phyloP scores from a whole-genome alignment of 805 yeast species.

The Cyberlindnera mrakii region DNA sequence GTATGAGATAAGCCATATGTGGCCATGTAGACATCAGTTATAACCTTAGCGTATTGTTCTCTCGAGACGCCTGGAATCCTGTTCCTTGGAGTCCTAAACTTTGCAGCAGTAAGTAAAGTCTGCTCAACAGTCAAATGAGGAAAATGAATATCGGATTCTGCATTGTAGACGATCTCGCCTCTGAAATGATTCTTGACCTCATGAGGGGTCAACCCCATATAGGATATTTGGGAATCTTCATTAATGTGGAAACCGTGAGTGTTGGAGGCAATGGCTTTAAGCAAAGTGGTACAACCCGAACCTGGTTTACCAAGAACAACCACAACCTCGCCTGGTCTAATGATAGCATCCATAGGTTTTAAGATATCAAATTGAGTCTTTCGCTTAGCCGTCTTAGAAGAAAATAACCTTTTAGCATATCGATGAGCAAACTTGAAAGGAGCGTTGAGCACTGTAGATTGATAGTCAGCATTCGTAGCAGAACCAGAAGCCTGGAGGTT shows the following conservation, averaged over 20 bases:
- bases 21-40: conserved; percentile 49
- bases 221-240: conserved; percentile 37
- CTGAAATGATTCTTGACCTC: conserved; percentile 42
- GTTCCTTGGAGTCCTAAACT: conserved; percentile 49
- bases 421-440: conserved; percentile 22
- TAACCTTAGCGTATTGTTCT: conserved; percentile 40
- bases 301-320: conserved; percentile 81
- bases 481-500: conserved; percentile 57
- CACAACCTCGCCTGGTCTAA: conserved; percentile 60
- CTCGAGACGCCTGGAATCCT: conserved; percentile 48
- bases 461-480: conserved; percentile 59
- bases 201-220: conserved; percentile 40
- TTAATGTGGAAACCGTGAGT: conserved; percentile 51
- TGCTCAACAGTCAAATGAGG: conserved; percentile 59
- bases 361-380: conserved; percentile 37
- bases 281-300: conserved; percentile 59
- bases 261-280: conserved; percentile 48
- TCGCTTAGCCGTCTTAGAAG: conserved; percentile 18
- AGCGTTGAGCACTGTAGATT: conserved; percentile 50
- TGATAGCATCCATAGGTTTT: conserved; percentile 51
- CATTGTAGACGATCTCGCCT: conserved; percentile 61
- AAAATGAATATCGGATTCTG: conserved; percentile 59
- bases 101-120: conserved; percentile 50
- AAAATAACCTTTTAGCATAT: conserved; percentile 11
- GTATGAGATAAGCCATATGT: conserved; percentile 50